Percentiles rank a stretch among this genome's conserved stretches.
Conservation (phyloP, 192 early-diverging fungal genomes). For the Borealophlyctis nickersoniae region DNA sequence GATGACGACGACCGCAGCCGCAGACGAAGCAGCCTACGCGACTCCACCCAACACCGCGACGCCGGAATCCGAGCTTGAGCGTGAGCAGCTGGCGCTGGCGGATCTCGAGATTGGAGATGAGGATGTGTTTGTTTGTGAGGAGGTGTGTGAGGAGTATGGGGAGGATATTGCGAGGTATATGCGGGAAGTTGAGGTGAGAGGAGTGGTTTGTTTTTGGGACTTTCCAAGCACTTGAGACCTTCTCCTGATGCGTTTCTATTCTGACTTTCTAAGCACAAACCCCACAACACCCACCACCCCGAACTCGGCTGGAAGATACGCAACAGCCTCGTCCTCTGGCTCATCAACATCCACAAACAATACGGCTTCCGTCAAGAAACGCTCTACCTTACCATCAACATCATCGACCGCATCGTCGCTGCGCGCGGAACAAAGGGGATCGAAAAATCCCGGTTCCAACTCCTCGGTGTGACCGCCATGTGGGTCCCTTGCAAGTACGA, state of each 20-base stretch:
- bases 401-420: constrained; percentile 51
- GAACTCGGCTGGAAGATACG: constrained; percentile 53
- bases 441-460: constrained; percentile 38
- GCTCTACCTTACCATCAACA: constrained; percentile 53
- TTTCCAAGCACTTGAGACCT: background rate
- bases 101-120: no score
- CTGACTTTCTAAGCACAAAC: background rate
- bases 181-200: constrained; percentile 24
- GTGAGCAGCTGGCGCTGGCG: background rate
- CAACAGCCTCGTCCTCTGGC: constrained; percentile 48
- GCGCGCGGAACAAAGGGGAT: constrained; percentile 32
- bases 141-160: constrained; percentile 31
- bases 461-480: constrained; percentile 54
- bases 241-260: background rate
- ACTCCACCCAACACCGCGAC: background rate
- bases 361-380: constrained; percentile 54
- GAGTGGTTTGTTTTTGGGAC: background rate
- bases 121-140: background rate
- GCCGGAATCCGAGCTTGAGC: background rate
- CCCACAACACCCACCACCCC: constrained; percentile 38
- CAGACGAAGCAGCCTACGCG: background rate
- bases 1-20: no score
- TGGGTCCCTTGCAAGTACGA: constrained; percentile 62
- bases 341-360: constrained; percentile 52
- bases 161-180: constrained; percentile 29